Evolutionary conservation across 805 yeast genomes (phyloP).

Genomic region (Nakazawaea sp.): DNA sequence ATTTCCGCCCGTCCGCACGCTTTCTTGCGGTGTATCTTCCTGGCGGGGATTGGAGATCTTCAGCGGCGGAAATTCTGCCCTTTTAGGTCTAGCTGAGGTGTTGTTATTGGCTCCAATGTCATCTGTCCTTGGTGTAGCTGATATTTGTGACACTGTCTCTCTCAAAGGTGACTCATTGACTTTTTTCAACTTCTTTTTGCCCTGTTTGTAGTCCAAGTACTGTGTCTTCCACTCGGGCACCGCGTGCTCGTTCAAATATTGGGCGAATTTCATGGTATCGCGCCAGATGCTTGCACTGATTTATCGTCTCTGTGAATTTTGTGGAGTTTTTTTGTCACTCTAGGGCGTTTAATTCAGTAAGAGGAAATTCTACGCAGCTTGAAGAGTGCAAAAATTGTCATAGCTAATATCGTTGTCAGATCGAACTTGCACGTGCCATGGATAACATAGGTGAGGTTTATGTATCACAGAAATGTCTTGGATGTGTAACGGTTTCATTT

Average conservation of each 20-base stretch:
- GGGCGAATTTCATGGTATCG: constrained; percentile 57
- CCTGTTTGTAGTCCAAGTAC: constrained; percentile 63
- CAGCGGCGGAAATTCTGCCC: neutral
- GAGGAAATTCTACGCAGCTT: no score
- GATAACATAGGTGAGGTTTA: no score
- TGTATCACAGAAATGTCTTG: no score
- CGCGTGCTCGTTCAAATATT: constrained; percentile 55
- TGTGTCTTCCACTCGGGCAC: constrained; percentile 87
- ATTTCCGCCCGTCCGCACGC: neutral
- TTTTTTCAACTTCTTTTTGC: constrained; percentile 31
- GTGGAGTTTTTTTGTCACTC: no score
- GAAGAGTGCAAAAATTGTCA: no score
- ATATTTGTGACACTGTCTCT: neutral
- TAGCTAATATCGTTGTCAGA: no score
- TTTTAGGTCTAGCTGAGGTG: neutral
- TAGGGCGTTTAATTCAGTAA: no score
- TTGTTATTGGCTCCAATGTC: neutral
- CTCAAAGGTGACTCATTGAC: no score
- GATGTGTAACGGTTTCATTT: no score
- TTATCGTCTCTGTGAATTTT: no score
- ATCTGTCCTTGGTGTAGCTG: neutral
- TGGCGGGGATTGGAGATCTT: neutral
- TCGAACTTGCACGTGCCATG: no score
- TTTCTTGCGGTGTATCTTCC: neutral
- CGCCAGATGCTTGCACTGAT: no score